Evolutionary conservation across 208 protist species (phyloP), one percentile per base, ranked within the genome.

Genomic region (Acanthamoeba culbertsoni): DNA sequence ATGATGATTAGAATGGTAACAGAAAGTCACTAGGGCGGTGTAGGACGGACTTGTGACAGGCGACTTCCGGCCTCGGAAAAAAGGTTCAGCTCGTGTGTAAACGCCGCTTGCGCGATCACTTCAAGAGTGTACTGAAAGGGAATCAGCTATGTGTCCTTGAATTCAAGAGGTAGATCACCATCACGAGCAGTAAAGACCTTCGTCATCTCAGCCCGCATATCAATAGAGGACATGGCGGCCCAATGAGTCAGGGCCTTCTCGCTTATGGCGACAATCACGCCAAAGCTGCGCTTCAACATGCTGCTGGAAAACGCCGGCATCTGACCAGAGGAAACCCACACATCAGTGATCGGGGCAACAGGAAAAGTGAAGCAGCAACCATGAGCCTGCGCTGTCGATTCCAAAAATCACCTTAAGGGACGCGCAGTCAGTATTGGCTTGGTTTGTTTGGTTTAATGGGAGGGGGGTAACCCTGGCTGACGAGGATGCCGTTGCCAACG

Each of bases 401-500:
- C 82, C 82, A 89, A 40, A 89, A 89, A 2, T 7, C 51, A 8
- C 82, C 82, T 89, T n/a, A n/a, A n/a, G n/a, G n/a, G n/a, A n/a
- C 12, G 20, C 37, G 18, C 31, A 2, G 37, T 35, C 71, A 55
- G 3, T 59, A 14, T 23, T n/a, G 51, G 14, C 51, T 23, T 42
- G 48, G 42, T 42, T 8, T 5, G 7, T 31, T 18, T 12, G 62
- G 77, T 35, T 12, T 68, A 63, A 62, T 1, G 33, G 51, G 40
- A 46, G 28, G n/a, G 10, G 18, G 71, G 10, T 16, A 2, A 89
- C 82, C 82, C 45, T 89, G 82, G 53, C 82, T 89, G 23, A 89
- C 82, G 35, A 89, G 55, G 23, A 89, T 33, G 82, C 82, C 82
- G n/a, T 89, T 89, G 55, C 82, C 82, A 4, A 89, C 82, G 31